A percentile compares a stretch with the other conserved stretches of the same genome.
These are phyloP conservation scores for Ambrosiella beaveri DNA, from an alignment of 2,329 filamentous ascomycete genomes.

Conservation along the genomic window DNA sequence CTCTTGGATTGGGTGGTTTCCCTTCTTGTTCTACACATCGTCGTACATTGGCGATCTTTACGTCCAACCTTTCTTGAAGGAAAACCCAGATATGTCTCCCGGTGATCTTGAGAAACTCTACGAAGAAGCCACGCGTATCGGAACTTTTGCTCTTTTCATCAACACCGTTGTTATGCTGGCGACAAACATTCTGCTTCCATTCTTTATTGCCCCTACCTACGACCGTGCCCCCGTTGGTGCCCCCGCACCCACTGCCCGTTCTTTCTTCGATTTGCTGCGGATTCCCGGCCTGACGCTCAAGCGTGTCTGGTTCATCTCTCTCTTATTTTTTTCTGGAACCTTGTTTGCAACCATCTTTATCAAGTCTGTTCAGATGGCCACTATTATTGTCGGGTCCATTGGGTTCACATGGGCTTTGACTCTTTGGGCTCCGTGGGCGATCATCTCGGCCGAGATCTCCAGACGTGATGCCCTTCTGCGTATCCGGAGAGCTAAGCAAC, in stretches of 20 bases:
- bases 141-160: conserved; percentile 74
- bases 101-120: conserved; percentile 64
- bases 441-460: conserved; percentile 84
- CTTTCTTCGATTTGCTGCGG: conserved; percentile 43
- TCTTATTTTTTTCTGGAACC: conserved; percentile 64
- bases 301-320: conserved; percentile 69
- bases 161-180: conserved; percentile 73
- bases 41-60: conserved; percentile 91
- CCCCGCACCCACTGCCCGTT: conserved; percentile 16
- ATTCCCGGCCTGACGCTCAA: conserved; percentile 77
- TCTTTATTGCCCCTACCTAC: conserved; percentile 73
- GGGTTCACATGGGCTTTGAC: conserved; percentile 87
- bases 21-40: conserved; percentile 86
- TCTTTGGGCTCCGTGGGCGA: conserved; percentile 86
- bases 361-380: conserved; percentile 51
- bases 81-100: conserved; percentile 61
- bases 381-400: conserved; percentile 59
- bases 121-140: conserved; percentile 69
- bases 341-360: conserved; percentile 78
- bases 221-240: conserved; percentile 19
- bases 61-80: conserved; percentile 60
- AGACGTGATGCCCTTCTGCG: conserved; percentile 50
- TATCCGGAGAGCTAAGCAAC: conserved; percentile 19
- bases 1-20: conserved; percentile 92
- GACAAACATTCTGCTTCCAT: conserved; percentile 68